Base-by-base conservation (phyloP, 495 filamentous ascomycete species). In the Oidiodendron maius region DNA sequence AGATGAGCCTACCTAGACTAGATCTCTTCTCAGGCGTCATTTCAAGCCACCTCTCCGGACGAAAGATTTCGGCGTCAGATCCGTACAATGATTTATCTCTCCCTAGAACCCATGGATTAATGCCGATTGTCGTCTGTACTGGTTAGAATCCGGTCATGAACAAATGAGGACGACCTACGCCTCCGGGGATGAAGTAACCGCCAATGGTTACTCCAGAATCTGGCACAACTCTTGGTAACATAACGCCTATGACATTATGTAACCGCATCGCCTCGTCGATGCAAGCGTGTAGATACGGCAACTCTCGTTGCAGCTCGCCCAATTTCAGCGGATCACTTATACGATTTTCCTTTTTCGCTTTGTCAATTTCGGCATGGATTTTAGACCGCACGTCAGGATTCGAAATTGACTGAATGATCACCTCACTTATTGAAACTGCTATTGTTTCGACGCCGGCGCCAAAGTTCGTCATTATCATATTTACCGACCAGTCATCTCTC, bases 41-140 rank as follows among this genome's bases (percentile, higher is more conserved):
- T 1, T 77, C 72, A 35, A 88, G 57, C 84, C 84, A 87, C 36
- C 84, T 58, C 61, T 83, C 82, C 0, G 84, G 83, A 15, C 75
- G 62, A 54, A 75, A 89, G 1, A 57, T 53, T 2, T 83, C 76
- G 4, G 81, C 76, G 50, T 87, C 83, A 4, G 71, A 57, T 0
- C 84, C 83, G 58, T 81, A 87, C n/a, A 77, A 30, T 2, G 20
- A 21, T 24, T 48, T 53, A 21, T 44, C 40, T 26, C 51, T 17
- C 9, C 20, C 15, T 4, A 53, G 23, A 38, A 53, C 51, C 51
- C 51, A 53, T 0, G 37, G 25, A 25, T 53, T 53, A 12, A 53
- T 53, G 8, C 51, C 45, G 4, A 53, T 45, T 4, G 38, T 44
- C 15, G 44, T 49, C 51, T 52, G 10, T 8, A 8, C n/a, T 32